phyloP scores from a whole-genome alignment of 495 filamentous ascomycete species.

The Parathielavia hyrcaniae region DNA sequence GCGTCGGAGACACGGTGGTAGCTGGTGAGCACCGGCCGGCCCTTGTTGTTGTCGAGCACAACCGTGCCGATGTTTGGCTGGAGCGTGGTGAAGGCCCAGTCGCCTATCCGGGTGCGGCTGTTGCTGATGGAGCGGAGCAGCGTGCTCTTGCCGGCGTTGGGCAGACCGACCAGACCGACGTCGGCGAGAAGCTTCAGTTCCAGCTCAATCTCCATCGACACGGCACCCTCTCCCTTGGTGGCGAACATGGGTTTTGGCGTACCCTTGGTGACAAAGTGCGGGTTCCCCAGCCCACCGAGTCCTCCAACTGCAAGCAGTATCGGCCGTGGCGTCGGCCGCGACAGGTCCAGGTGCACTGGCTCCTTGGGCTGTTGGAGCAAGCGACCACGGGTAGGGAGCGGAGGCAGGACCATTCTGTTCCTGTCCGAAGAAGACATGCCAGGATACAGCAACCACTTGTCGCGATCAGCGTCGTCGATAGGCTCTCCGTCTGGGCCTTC shows the following conservation, averaged over 20 bases:
- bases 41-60: constrained; percentile 74
- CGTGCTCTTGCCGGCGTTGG: constrained; percentile 95
- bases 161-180: constrained; percentile 87
- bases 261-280: constrained; percentile 73
- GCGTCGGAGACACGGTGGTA: constrained; percentile 16
- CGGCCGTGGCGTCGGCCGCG: constrained; percentile 69
- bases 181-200: constrained; percentile 94
- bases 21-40: constrained; percentile 46
- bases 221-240: constrained; percentile 73
- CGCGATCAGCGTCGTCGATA: constrained; percentile 39
- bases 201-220: constrained; percentile 72
- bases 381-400: constrained; percentile 49
- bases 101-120: constrained; percentile 78
- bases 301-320: constrained; percentile 88
- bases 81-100: constrained; percentile 96
- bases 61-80: constrained; percentile 93
- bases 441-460: constrained; percentile 84
- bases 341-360: constrained; percentile 77
- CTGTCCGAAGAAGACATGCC: constrained; percentile 62
- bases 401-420: constrained; percentile 54
- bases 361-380: constrained; percentile 58
- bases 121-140: constrained; percentile 79
- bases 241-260: constrained; percentile 74
- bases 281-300: constrained; percentile 85
- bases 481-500: constrained; percentile 32